A percentile compares a stretch with the other conserved stretches of the same genome.
These are phyloP conservation scores for Erysimum cheiranthoides DNA, from an alignment of 345 rosid genomes.

Conservation along the genomic window DNA sequence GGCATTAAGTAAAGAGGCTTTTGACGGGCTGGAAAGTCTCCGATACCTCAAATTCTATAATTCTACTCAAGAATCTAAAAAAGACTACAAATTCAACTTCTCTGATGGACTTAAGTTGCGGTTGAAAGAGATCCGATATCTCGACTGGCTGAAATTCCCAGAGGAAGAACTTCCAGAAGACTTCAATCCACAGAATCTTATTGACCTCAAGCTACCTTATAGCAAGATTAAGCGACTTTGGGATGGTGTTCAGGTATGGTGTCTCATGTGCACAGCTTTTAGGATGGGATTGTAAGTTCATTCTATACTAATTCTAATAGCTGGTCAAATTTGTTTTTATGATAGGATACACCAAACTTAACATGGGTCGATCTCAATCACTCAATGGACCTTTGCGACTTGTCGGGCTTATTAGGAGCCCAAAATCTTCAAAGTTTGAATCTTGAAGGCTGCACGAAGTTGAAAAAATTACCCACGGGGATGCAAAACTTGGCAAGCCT, in stretches of 20 bases:
- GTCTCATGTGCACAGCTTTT: neutral
- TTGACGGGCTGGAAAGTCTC: slow-evolving; percentile 31
- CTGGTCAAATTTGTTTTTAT: neutral
- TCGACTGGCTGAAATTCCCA: slow-evolving; percentile 38
- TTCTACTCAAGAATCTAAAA: neutral
- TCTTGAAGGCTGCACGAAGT: slow-evolving; percentile 35
- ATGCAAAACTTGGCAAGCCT: slow-evolving; percentile 26
- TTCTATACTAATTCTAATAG: neutral
- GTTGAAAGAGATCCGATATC: slow-evolving; percentile 19
- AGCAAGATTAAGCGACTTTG: slow-evolving; percentile 43
- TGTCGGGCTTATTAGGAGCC: slow-evolving; percentile 38
- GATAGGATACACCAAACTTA: slow-evolving; percentile 33
- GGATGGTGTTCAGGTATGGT: slow-evolving; percentile 26
- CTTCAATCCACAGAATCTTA: slow-evolving; percentile 23
- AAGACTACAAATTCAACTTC: neutral
- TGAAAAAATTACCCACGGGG: neutral
- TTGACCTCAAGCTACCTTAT: slow-evolving; percentile 28
- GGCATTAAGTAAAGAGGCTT: neutral
- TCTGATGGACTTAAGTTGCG: slow-evolving; percentile 7
- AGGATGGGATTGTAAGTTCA: neutral
- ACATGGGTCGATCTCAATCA: slow-evolving; percentile 33
- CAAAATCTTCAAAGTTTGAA: slow-evolving; percentile 25
- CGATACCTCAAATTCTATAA: slow-evolving; percentile 34
- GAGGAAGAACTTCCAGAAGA: slow-evolving; percentile 31
- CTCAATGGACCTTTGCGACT: slow-evolving; percentile 7